Evolutionary conservation across 257 asterid genomes (phyloP), one percentile per base, ranked within the genome.

Genomic region (Nyctanthes arbortristis): DNA sequence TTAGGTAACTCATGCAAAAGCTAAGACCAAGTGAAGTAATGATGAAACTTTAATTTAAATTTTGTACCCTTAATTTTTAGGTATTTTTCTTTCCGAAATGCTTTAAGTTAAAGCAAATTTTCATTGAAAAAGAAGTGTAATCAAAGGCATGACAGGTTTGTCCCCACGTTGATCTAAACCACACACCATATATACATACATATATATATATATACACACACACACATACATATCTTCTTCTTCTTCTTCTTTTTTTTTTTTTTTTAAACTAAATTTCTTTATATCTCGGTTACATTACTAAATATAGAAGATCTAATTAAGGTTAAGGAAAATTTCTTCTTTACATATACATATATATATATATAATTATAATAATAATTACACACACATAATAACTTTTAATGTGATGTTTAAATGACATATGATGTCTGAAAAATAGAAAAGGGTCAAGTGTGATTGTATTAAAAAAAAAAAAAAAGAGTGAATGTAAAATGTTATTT

Each of bases 51-150:
- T 30, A 49, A 37, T 69, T 69, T 24, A 69, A 62, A 73, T 36
- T 36, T 63, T 37, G 31, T 57, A 29, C 27, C 7, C 11, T 49
- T 49, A 49, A 34, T 40, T 9, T 32, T 60, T 71, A 63, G 52
- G 11, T 63, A 22, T 25, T 12, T 7, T 57, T 36, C 66, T 45
- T 16, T 67, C 28, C n/a, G n/a, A 22, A 8, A 80, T 69, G 67
- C 81, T 69, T 76, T 68, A 55, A 73, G 81, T 14, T 61, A 76
- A 76, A 80, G 79, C 79, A 69, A 80, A 3, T 43, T 37, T 63
- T 69, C 65, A 29, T 56, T 4, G 36, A 37, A 66, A 63, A 66
- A 61, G 43, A 64, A 59, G 65, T 75, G 65, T 49, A 54, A 49
- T 64, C 37, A 57, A 79, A 75, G 78, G 40, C 75, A 61, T 63